Base-by-base conservation (phyloP, 1,139 yeast species). In the Suhomyces terraborum region DNA sequence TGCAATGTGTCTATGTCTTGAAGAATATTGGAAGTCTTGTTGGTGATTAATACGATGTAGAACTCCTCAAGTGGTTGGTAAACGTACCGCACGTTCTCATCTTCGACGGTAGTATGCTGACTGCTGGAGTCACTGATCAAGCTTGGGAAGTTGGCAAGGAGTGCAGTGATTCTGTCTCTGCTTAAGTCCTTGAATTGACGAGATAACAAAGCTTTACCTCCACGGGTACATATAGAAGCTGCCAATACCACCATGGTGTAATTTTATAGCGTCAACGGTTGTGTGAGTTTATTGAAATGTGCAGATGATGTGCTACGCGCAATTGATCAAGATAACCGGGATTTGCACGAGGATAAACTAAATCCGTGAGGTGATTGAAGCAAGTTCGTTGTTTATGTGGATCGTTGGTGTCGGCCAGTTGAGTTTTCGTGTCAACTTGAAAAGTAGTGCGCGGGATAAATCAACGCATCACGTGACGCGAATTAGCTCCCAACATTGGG, bases 21-120 rank as follows among this genome's bases (percentile, higher is more conserved):
- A 53, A 94, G 74, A 54, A 94, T 93, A 62, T 94, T 94, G 23
- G 96, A 88, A 53, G 85, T 88, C 49, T 88, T 82, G 66, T 89
- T 91, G 47, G 98, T 93, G 59, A 93, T 84, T 56, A 94, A 73
- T 32, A 94, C 93, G 59, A 93, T 86, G 64, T 89, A 93, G 48
- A 88, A 81, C 54, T 91, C 98, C 61, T 94, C 98, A 57, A 94
- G 77, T 40, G 98, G 97, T 64, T 89, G 97, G 66, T 88, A 94
- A 39, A 94, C 95, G 61, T 88, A 94, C 64, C 99, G 82, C 36
- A 89, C 94, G 52, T 80, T 81, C 43, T 87, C 96, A 59, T 88
- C 96, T 64, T 94, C 98, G 30, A 89, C 95, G 5, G 95, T 86
- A 36, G 98, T 93, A 62, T 91, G 96, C 67, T 89, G 96, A 36